These are phyloP conservation scores for Modicella reniformis DNA, from an alignment of 371 early-diverging fungal genomes.

Conservation along the genomic window DNA sequence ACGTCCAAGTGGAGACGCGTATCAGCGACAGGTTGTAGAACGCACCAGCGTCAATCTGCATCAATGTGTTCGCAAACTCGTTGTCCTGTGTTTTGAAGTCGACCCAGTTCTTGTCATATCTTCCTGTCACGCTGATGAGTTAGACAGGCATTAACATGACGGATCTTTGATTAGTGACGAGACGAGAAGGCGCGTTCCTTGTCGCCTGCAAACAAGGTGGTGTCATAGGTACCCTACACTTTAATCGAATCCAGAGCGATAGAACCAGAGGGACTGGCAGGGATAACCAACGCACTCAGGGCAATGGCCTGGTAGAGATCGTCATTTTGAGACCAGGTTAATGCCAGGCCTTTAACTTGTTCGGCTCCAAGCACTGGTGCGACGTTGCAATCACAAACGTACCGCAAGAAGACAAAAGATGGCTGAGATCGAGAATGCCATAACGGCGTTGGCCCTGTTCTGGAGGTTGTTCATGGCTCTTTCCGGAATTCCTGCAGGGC, in stretches of 20 bases:
- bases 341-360: background rate
- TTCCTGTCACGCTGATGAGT: constrained; percentile 60
- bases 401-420: constrained; percentile 68
- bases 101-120: constrained; percentile 70
- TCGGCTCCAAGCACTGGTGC: background rate
- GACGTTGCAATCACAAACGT: background rate
- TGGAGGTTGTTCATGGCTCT: constrained; percentile 64
- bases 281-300: constrained; percentile 48
- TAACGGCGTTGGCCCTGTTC: constrained; percentile 72
- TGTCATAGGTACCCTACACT: constrained; percentile 56
- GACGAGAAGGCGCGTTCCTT: background rate
- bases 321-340: constrained; percentile 32
- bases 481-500: background rate
- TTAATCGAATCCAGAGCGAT: constrained; percentile 63
- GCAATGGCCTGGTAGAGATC: constrained; percentile 55
- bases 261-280: constrained; percentile 47
- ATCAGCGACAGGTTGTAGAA: background rate
- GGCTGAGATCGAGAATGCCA: constrained; percentile 77
- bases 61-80: constrained; percentile 73
- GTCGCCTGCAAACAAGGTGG: background rate
- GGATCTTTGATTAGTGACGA: background rate
- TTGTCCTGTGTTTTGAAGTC: constrained; percentile 72
- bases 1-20: background rate
- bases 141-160: background rate
- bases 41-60: constrained; percentile 83